These are phyloP conservation scores for Chlamydomonas eustigma DNA, from an alignment of 139 green algal species.

Conservation along the genomic window DNA sequence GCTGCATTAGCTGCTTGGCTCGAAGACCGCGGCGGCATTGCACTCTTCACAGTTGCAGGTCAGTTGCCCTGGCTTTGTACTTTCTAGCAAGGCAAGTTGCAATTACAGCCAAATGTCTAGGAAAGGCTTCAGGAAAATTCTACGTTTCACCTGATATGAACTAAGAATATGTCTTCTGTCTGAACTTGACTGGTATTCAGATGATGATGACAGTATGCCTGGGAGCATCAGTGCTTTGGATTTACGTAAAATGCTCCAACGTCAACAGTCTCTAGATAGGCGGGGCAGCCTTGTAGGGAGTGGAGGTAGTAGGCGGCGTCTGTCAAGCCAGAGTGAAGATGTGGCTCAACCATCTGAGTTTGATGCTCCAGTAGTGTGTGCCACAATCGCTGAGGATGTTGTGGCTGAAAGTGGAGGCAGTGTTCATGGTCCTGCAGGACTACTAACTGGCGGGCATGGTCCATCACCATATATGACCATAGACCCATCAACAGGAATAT, in stretches of 20 bases:
- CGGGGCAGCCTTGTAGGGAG: no score
- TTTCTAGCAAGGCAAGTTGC: neutral
- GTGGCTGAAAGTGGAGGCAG: neutral
- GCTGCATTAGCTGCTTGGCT: constrained; percentile 9
- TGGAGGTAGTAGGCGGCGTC: no score
- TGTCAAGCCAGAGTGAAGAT: no score
- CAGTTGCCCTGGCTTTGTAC: neutral
- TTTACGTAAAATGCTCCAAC: neutral
- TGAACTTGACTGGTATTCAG: no score
- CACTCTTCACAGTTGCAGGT: constrained; percentile 7
- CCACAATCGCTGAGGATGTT: neutral
- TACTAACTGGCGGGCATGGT: no score
- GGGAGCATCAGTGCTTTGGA: neutral
- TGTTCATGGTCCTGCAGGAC: neutral
- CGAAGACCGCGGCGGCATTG: constrained; percentile 7
- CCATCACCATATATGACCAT: no score
- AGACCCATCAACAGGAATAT: no score
- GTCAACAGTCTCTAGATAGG: neutral
- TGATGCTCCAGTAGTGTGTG: neutral
- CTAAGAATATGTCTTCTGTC: no score
- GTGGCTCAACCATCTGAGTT: no score
- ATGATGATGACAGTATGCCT: neutral
- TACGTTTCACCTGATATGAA: no score
- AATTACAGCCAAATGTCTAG: no score
- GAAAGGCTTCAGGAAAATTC: no score